phyloP scores from a whole-genome alignment of 1,284 basidiomycete species.

The Marasmius sp. region DNA sequence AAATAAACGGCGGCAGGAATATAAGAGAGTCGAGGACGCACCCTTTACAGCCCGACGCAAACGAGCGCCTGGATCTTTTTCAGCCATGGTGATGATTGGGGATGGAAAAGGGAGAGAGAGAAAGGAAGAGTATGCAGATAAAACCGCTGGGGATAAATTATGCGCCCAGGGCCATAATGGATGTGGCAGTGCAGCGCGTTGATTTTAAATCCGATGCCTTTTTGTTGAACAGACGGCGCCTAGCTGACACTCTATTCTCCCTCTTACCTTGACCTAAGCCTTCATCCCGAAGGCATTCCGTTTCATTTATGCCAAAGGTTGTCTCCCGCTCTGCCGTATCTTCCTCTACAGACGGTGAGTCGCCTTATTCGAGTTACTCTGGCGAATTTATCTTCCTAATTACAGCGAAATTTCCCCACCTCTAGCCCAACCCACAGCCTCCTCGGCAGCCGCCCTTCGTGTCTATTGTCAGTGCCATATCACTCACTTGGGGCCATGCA shows the following conservation, averaged over 20 bases:
- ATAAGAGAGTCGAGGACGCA: conserved; percentile 22
- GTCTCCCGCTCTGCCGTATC: conserved; percentile 80
- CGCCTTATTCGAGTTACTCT: background rate
- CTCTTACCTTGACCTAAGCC: conserved; percentile 13
- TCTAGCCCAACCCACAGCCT: conserved; percentile 74
- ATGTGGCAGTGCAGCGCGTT: background rate
- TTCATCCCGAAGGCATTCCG: conserved; percentile 3
- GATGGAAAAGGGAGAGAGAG: conserved; percentile 24
- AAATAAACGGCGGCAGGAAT: conserved; percentile 6
- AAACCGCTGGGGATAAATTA: background rate
- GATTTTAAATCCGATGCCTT: background rate
- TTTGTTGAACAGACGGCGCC: background rate
- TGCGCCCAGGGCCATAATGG: conserved; percentile 4
- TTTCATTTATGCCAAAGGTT: conserved; percentile 68
- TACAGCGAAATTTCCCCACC: background rate
- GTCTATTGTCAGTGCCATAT: conserved; percentile 66
- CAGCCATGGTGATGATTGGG: conserved; percentile 56
- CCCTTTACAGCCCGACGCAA: conserved; percentile 81
- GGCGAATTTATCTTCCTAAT: conserved; percentile 17
- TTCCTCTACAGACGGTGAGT: conserved; percentile 74
- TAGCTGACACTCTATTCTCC: background rate
- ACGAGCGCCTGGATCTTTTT: conserved; percentile 74
- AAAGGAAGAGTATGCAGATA: conserved; percentile 14
- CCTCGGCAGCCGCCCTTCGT: conserved; percentile 71
- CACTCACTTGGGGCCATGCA: conserved; percentile 8